Evolutionary conservation across 768 basidiomycete species (phyloP).

Genomic region (Gelatoporia subvermispora): DNA sequence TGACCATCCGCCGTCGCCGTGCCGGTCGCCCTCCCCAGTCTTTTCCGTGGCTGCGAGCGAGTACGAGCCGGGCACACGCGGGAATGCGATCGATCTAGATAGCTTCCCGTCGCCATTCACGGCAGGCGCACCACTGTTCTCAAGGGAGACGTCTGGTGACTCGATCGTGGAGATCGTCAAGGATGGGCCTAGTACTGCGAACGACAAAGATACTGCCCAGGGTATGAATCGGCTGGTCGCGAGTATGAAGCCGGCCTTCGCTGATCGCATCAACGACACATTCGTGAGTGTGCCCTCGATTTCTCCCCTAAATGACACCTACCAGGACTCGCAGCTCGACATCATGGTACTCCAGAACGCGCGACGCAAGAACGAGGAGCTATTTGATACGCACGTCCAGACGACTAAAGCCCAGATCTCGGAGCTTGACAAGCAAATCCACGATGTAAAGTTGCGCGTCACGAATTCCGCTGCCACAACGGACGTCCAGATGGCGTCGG

Average conservation of each 20-base stretch:
- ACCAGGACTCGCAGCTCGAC: constrained; percentile 18
- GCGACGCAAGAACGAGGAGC: constrained; percentile 27
- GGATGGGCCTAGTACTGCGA: not conserved
- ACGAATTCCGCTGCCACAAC: constrained; percentile 27
- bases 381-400: constrained; percentile 37
- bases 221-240: not conserved
- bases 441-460: constrained; percentile 28
- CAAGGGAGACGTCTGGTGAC: not conserved
- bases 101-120: too few relatives aligned
- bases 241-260: not conserved
- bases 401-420: constrained; percentile 35
- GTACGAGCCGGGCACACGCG: too few relatives aligned
- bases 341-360: constrained; percentile 35
- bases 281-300: constrained; percentile 6
- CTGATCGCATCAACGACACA: constrained; percentile 7
- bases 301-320: not conserved
- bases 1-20: too few relatives aligned
- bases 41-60: too few relatives aligned
- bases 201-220: not conserved
- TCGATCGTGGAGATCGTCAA: not conserved
- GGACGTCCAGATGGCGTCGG: constrained; percentile 31
- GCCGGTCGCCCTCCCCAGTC: too few relatives aligned
- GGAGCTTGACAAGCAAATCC: constrained; percentile 36
- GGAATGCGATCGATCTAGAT: too few relatives aligned
- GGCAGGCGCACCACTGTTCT: too few relatives aligned